phyloP scores from a whole-genome alignment of 1,284 basidiomycete genomes.

The Cryptococcus deneoformans region DNA sequence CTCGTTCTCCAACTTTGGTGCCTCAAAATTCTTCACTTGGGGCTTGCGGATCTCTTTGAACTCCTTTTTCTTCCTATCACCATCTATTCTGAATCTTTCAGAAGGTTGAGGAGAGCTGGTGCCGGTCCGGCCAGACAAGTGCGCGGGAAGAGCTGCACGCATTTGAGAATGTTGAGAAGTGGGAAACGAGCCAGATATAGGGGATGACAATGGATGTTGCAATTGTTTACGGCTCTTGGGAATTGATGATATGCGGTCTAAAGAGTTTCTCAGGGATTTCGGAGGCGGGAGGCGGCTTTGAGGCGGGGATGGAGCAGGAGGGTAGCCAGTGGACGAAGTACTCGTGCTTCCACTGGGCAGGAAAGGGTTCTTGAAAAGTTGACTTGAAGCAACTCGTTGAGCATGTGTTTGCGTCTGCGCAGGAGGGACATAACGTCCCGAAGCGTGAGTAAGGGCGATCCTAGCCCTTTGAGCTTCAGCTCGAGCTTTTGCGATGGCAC shows the following conservation, averaged over 20 bases:
- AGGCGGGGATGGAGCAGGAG: too few species aligned
- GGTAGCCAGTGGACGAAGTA: not conserved
- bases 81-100: constrained; percentile 11
- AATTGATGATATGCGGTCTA: not conserved
- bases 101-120: not conserved
- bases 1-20: constrained; percentile 10
- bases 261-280: not conserved
- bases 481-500: constrained; percentile 34
- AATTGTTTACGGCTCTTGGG: not conserved
- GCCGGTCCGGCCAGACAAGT: constrained; percentile 6
- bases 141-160: constrained; percentile 13
- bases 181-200: constrained; percentile 20
- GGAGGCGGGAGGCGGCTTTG: not conserved
- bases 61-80: constrained; percentile 2
- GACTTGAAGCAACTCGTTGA: not conserved
- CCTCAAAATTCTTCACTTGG: constrained; percentile 15
- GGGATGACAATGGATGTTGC: constrained; percentile 2
- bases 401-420: constrained; percentile 5
- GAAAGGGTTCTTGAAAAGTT: constrained; percentile 24
- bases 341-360: constrained; percentile 4
- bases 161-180: constrained; percentile 6
- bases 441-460: constrained; percentile 40
- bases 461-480: constrained; percentile 35
- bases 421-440: constrained; percentile 32
- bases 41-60: constrained; percentile 14